Conservation (phyloP, 2,329 filamentous ascomycete genomes). For the Aspergillus phoenicis region DNA sequence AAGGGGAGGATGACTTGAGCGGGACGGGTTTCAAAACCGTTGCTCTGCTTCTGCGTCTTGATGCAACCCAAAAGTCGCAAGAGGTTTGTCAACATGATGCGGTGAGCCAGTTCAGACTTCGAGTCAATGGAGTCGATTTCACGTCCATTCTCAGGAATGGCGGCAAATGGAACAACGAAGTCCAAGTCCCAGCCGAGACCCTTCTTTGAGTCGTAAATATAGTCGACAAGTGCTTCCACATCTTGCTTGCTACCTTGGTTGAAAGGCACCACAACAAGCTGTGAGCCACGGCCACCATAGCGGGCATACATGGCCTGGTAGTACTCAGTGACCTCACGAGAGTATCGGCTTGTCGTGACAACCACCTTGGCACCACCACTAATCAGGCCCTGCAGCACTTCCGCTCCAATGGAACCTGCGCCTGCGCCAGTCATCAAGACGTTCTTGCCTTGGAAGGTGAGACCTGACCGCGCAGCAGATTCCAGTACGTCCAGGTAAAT, state of each 20-base stretch:
- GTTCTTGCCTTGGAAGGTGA: slow-evolving; percentile 93
- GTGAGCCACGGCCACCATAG: slow-evolving; percentile 88
- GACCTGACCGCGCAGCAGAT: slow-evolving; percentile 80
- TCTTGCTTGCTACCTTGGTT: slow-evolving; percentile 99
- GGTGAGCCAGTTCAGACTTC: slow-evolving; percentile 95
- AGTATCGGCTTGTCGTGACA: slow-evolving; percentile 95
- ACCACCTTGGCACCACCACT: slow-evolving; percentile 96
- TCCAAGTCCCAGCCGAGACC: slow-evolving; percentile 98
- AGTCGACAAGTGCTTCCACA: slow-evolving; percentile 88
- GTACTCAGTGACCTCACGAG: slow-evolving; percentile 96
- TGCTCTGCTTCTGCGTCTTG: slow-evolving; percentile 85
- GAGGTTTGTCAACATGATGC: slow-evolving; percentile 98
- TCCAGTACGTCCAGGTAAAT: slow-evolving; percentile 91
- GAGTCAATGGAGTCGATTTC: slow-evolving; percentile 97
- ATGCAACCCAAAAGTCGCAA: slow-evolving; percentile 86
- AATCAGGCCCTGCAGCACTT: slow-evolving; percentile 92
- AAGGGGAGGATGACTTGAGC: slow-evolving; percentile 95
- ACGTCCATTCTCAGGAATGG: slow-evolving; percentile 95
- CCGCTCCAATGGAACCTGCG: slow-evolving; percentile 95
- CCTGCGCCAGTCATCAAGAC: slow-evolving; percentile 98
- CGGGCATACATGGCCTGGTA: slow-evolving; percentile 98
- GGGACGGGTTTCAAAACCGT: slow-evolving; percentile 90
- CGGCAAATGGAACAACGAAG: slow-evolving; percentile 92
- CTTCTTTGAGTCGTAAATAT: slow-evolving; percentile 95
- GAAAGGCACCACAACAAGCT: slow-evolving; percentile 97